Evolutionary conservation across 805 yeast species (phyloP).

Genomic region (Cyberlindnera mississippiensis): DNA sequence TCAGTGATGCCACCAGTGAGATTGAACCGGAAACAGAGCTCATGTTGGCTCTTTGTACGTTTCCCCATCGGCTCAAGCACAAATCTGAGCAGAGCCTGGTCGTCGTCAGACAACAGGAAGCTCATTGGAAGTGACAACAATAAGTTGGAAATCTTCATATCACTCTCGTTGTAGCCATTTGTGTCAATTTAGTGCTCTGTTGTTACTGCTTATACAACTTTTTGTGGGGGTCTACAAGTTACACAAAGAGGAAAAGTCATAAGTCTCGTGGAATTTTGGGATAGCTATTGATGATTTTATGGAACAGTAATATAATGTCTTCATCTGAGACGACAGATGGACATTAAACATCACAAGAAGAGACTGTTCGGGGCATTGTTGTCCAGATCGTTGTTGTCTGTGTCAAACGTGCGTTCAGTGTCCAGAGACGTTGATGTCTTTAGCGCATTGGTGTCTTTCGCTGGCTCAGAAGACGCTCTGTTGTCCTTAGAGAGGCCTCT

Average conservation of each 20-base stretch:
- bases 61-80: constrained; percentile 1
- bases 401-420: constrained; percentile 22
- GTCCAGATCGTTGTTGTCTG: constrained; percentile 36
- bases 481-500: constrained; percentile 31
- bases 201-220: too few species aligned
- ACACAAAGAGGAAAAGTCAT: constrained; percentile 2
- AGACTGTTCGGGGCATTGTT: constrained; percentile 34
- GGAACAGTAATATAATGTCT: too few species aligned
- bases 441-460: too few species aligned
- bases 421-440: too few species aligned
- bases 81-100: constrained; percentile 1
- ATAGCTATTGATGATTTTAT: too few species aligned
- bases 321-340: too few species aligned
- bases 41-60: background rate
- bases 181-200: too few species aligned
- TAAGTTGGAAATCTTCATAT: too few species aligned
- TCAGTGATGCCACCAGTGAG: constrained; percentile 10
- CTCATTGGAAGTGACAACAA: too few species aligned
- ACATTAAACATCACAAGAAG: constrained; percentile 26
- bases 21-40: constrained; percentile 5
- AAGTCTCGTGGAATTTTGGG: background rate
- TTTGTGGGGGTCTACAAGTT: background rate
- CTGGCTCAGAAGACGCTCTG: background rate
- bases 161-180: too few species aligned
- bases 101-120: background rate